Evolutionary conservation across 768 basidiomycete species (phyloP).

Genomic region (Gymnopilus dilepis): DNA sequence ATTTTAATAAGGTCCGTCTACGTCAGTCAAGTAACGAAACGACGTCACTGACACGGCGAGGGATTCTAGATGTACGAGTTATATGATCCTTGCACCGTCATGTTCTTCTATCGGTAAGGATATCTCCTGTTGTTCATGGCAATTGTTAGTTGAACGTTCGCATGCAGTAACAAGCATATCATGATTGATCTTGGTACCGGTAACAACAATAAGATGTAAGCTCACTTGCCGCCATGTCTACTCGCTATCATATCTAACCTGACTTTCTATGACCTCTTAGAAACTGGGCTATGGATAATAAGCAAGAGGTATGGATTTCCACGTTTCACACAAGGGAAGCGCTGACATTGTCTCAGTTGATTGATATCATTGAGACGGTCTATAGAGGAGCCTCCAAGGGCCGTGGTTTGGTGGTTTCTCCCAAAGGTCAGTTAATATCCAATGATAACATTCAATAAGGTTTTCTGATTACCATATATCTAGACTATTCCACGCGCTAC

Average conservation of each 20-base stretch:
- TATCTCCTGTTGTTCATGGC: constrained; percentile 3
- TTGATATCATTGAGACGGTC: constrained; percentile 98
- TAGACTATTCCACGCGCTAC: constrained; percentile 53
- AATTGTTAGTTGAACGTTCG: neutral
- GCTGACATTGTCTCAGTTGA: constrained; percentile 58
- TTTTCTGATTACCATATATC: neutral
- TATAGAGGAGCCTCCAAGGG: constrained; percentile 98
- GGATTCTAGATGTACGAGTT: constrained; percentile 91
- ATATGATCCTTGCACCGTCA: constrained; percentile 96
- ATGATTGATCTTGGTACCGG: constrained; percentile 99
- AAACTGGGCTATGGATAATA: constrained; percentile 99
- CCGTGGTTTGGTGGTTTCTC: constrained; percentile 95
- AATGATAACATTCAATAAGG: neutral
- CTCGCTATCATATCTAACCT: constrained; percentile 13
- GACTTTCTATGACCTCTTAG: constrained; percentile 44
- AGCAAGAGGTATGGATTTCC: constrained; percentile 81
- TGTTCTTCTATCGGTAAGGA: constrained; percentile 96
- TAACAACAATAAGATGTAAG: constrained; percentile 99
- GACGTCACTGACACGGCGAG: neutral
- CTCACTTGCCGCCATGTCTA: constrained; percentile 13
- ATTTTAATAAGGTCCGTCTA: constrained; percentile 90
- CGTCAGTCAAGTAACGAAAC: neutral
- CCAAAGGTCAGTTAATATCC: constrained; percentile 68
- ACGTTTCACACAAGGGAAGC: neutral
- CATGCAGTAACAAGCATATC: constrained; percentile 91